Evolutionary conservation across 2,329 filamentous ascomycete species (phyloP).

Genomic region (Aspergillus oerlinghausenensis): DNA sequence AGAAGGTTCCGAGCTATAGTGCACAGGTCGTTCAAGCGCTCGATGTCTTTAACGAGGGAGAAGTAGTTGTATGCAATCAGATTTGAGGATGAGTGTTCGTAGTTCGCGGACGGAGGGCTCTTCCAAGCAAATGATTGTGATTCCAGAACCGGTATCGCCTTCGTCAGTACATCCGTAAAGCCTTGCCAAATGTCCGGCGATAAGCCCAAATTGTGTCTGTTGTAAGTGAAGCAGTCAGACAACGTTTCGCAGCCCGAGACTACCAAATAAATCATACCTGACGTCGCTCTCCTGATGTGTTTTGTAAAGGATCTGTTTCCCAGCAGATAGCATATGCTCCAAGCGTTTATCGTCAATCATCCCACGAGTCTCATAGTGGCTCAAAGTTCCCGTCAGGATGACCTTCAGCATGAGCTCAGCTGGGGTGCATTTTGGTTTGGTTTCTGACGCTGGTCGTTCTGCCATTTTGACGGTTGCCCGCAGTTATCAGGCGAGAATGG

Average conservation of each 20-base stretch:
- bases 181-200: constrained; percentile 57
- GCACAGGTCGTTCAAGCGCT: constrained; percentile 58
- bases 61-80: constrained; percentile 58
- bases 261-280: constrained; percentile 33
- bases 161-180: constrained; percentile 53
- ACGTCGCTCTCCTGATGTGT: constrained; percentile 54
- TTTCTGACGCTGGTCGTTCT: constrained; percentile 22
- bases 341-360: constrained; percentile 58
- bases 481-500: neutral
- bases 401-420: constrained; percentile 47
- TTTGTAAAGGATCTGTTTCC: constrained; percentile 57
- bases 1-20: constrained; percentile 60
- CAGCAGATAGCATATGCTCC: constrained; percentile 54
- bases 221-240: constrained; percentile 5
- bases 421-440: constrained; percentile 39
- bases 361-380: constrained; percentile 57
- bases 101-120: constrained; percentile 52
- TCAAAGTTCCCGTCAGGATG: constrained; percentile 44
- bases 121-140: constrained; percentile 58
- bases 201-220: constrained; percentile 53
- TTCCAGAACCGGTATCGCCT: constrained; percentile 58
- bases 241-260: neutral
- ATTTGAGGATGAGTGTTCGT: constrained; percentile 56
- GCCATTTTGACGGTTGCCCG: constrained; percentile 25
- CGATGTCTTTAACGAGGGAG: constrained; percentile 57